Base-by-base conservation (phyloP, 768 basidiomycete genomes). In the Rhizopogon vulgaris region DNA sequence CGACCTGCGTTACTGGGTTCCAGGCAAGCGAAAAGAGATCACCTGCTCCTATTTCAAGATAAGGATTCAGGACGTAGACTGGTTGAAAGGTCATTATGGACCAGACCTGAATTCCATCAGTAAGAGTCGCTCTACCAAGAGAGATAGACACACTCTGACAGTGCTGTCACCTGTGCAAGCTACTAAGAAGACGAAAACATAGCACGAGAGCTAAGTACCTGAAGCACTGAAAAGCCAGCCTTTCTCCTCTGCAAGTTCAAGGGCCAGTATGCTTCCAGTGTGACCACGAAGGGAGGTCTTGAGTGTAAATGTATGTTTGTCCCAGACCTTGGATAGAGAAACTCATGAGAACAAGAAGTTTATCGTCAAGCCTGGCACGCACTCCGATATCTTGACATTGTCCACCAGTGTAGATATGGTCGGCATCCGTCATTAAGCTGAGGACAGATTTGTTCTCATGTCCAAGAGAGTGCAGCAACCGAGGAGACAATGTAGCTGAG, bases 221-320 rank as follows among this genome's bases (percentile, higher is more conserved):
- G 91, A 93, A 4, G 91, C 85, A 57, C 93, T 95, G 62, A 96
- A 89, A 25, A 96, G 63, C 93, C 93, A 95, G 41, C 78, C 73
- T 61, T 82, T 85, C 50, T 88, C 85, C 49, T 78, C 69, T 6
- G 85, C 87, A 55, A 87, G 79, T 59, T 87, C 85, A 42, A 96
- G 71, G 8, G 85, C 84, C 18, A 96, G 75, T 2, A 96, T 84
- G 56, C 88, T 90, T 6, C 87, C 90, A 0, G 84, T 85, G 63
- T 95, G 94, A 3, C 93, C 94, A 15, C 77, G 71, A 10, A 95
- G 75, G 12, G 80, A 82, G 28, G 78, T 75, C 62, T 83, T 82
- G 28, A 90, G 73, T 3, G 79, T 78, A 54, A 89, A 85, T 0
- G 85, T 78, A 36, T 71, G 69, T 61, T 87, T 84, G 63, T 90